Base-by-base conservation (phyloP, 2,329 filamentous ascomycete species). In the Drechslerella stenobrocha region DNA sequence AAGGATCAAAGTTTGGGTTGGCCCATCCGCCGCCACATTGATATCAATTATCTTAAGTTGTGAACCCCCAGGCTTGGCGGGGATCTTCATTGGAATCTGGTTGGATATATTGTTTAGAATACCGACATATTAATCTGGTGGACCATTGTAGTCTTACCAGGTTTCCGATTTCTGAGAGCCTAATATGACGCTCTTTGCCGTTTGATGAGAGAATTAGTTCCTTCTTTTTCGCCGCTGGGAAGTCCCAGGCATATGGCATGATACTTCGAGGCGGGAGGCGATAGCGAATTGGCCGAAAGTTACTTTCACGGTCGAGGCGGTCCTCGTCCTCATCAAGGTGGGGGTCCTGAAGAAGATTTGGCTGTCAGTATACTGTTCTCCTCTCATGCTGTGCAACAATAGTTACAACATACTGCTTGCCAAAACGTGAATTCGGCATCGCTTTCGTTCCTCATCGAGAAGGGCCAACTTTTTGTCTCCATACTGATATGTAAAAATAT, bases 201-300 rank as follows among this genome's bases (percentile, higher is more conserved):
- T 87, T 85, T 5, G 87, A 87, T 53, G 81, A 86, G 74, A 98
- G 84, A 50, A 97, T 85, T 35, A 98, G 83, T 75, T 96, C 93
- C 74, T 93, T 95, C 78, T 89, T 87, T 78, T 95, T 96, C n/a
- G 90, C 91, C 0, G 93, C 92, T 0, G 93, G 95, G 77, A 96
- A 98, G 75, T 98, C 95, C 93, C 93, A 98, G 1, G 93, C 92
- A 74, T 98, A 98, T 0, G 95, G 93, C 93, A 98, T 98, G 76
- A 98, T 96, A 76, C 92, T 97, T 66, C 93, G 83, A 9, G 92
- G 86, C 1, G 95, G 95, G 26, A 98, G 80, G 28, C 92, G 87
- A 77, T 98, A 98, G 53, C 90, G 83, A 69, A 98, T 89, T 1
- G 90, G 91, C 70, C 89, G 87, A 89, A 93, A 98, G 2, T 90